phyloP scores from a whole-genome alignment of 108 stramenopile genomes.

The Cyclostephanos tholiformis region DNA sequence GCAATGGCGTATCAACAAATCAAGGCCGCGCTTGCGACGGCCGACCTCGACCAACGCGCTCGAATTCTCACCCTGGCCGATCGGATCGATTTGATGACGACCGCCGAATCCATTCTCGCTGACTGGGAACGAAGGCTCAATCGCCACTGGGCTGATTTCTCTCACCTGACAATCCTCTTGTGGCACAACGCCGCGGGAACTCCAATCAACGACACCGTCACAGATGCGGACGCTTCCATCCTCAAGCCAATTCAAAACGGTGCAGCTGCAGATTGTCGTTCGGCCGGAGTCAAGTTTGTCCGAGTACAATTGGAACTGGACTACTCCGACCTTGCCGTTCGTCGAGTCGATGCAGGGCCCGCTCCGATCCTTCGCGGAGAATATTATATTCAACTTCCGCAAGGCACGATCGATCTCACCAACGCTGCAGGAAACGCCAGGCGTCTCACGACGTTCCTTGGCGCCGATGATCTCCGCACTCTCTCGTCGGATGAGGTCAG shows the following conservation, averaged over 20 bases:
- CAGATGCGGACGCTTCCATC: not conserved
- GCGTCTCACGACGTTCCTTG: constrained; percentile 1
- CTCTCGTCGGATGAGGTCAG: not conserved
- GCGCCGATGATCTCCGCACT: constrained; percentile 8
- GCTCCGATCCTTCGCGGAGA: not conserved
- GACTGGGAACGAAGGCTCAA: too few species aligned
- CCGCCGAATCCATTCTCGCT: too few species aligned
- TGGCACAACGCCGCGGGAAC: not conserved
- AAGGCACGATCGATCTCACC: not conserved
- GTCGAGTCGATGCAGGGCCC: not conserved
- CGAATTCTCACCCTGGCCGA: too few species aligned
- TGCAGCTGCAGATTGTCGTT: not conserved
- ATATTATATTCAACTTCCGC: not conserved
- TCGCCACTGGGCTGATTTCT: not conserved
- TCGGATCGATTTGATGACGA: too few species aligned
- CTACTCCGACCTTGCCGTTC: not conserved
- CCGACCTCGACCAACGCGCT: too few species aligned
- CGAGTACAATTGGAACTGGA: not conserved
- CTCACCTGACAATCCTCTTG: not conserved
- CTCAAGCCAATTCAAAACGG: not conserved
- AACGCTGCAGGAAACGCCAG: not conserved
- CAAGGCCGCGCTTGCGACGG: too few species aligned
- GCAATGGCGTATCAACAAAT: too few species aligned
- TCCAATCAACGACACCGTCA: not conserved
- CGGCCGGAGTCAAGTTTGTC: not conserved